These are phyloP conservation scores for Cutaneotrichosporon sp. DNA, from an alignment of 1,284 basidiomycete species.

Conservation along the genomic window DNA sequence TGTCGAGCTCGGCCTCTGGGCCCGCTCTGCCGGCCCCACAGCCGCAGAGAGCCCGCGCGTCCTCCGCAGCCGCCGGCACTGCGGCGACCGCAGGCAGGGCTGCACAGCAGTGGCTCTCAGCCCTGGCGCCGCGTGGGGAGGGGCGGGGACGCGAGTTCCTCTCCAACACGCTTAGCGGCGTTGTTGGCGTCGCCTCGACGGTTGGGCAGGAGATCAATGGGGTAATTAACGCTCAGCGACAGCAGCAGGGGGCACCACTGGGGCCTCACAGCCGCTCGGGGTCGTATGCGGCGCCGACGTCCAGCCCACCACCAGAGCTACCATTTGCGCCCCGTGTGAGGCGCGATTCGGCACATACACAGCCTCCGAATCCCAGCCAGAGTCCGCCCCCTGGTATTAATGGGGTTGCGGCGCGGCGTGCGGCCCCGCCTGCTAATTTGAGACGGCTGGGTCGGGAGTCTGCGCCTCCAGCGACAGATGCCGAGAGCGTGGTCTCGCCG, in stretches of 20 bases:
- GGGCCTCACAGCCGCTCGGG: constrained; percentile 8
- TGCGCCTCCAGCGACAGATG: neutral
- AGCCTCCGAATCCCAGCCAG: neutral
- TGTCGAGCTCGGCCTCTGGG: too few species aligned
- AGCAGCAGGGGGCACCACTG: too few species aligned
- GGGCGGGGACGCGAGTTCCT: constrained; percentile 41
- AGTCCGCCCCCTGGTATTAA: too few species aligned
- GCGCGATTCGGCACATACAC: constrained; percentile 8
- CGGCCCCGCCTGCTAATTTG: constrained; percentile 2
- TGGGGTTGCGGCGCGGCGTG: neutral
- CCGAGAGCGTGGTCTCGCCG: neutral
- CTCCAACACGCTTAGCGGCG: constrained; percentile 34
- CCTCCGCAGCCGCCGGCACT: constrained; percentile 4
- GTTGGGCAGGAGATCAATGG: constrained; percentile 21
- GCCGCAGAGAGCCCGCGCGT: constrained; percentile 6
- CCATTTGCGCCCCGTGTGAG: constrained; percentile 2
- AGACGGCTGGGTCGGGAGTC: neutral
- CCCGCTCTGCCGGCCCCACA: neutral
- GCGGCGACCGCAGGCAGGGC: constrained; percentile 24
- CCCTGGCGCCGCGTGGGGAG: constrained; percentile 43
- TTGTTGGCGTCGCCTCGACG: constrained; percentile 37
- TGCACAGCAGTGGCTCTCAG: constrained; percentile 41
- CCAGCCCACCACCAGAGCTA: constrained; percentile 8
- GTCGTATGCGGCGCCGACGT: constrained; percentile 3
- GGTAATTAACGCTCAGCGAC: too few species aligned